Conservation (phyloP, 495 filamentous ascomycete genomes). For the Penicillium manginii region DNA sequence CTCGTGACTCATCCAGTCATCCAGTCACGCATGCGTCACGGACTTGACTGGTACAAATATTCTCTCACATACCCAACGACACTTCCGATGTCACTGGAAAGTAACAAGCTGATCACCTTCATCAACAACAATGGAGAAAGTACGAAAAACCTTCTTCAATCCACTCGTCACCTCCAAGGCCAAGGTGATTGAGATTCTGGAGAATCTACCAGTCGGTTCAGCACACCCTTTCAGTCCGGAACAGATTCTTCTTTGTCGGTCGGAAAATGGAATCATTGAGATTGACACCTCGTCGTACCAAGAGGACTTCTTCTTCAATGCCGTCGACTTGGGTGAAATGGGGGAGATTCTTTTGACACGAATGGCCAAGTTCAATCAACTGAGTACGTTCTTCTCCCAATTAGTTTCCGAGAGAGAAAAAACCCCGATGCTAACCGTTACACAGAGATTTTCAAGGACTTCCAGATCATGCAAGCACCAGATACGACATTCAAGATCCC, state of each 20-base stretch:
- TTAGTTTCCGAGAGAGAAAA: not conserved
- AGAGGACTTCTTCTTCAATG: slow-evolving; percentile 31
- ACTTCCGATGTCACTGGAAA: too few relatives aligned
- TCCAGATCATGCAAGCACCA: slow-evolving; percentile 28
- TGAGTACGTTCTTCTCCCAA: slow-evolving; percentile 18
- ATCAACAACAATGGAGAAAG: slow-evolving; percentile 22
- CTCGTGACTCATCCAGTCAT: too few relatives aligned
- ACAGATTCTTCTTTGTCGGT: slow-evolving; percentile 28
- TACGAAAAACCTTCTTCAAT: slow-evolving; percentile 29
- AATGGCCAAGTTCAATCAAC: slow-evolving; percentile 21
- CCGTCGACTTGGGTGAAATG: slow-evolving; percentile 32
- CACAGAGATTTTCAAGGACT: slow-evolving; percentile 25
- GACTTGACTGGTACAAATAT: too few relatives aligned
- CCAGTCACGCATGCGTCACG: too few relatives aligned
- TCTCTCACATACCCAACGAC: too few relatives aligned
- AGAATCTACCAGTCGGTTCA: slow-evolving; percentile 27
- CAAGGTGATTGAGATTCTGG: slow-evolving; percentile 23
- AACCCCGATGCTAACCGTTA: not conserved
- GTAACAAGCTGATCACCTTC: not conserved
- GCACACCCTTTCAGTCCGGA: slow-evolving; percentile 35
- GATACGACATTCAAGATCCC: slow-evolving; percentile 29
- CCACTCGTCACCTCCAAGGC: slow-evolving; percentile 28
- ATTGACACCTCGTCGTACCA: slow-evolving; percentile 32
- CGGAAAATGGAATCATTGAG: slow-evolving; percentile 24
- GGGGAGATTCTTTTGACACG: slow-evolving; percentile 23